Base-by-base conservation (phyloP, 345 rosid genomes). In the Aegle marmelos region DNA sequence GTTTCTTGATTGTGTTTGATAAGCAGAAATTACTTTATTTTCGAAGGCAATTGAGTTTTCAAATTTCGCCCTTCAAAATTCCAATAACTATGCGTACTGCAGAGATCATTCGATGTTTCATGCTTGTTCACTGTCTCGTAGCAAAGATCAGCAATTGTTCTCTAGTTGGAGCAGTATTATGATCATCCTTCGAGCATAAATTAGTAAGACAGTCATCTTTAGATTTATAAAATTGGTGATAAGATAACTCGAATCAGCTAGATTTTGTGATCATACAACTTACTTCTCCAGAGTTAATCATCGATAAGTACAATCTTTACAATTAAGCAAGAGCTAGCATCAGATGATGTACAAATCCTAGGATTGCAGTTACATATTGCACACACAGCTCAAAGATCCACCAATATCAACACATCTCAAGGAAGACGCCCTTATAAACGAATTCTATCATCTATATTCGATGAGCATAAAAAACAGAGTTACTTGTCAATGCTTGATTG, bases 321-420 rank as follows among this genome's bases (percentile, higher is more conserved):
- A 77, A 77, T 67, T 67, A 78, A 4, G 71, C 28, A 36, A 48
- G 68, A 72, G 27, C 73, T 76, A 66, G 25, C 75, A 64, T 68
- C 61, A 60, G 78, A 57, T 63, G 74, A 75, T 75, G 53, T 75
- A 78, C 77, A 59, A 19, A 48, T 30, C 56, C 57, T 48, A 41
- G 1, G 27, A 27, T 7, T 66, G 39, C 75, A 59, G 39, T 54
- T 72, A 48, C 68, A 65, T 5, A 50, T 50, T 8, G 30, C 37
- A 54, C 60, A 76, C 59, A 58, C 30, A 22, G 37, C 74, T 63
- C 41, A 54, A 39, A 31, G 66, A 48, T 67, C 37, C 22, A 56
- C 2, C 24, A 30, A 3, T 25, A 14, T 53, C 1, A 31, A 56
- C 45, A 9, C 45, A 78, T 50, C 62, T 14, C 50, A 27, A 61